These are phyloP conservation scores for Eutrema salsugineum DNA, from an alignment of 441 rosid genomes.

Conservation along the genomic window DNA sequence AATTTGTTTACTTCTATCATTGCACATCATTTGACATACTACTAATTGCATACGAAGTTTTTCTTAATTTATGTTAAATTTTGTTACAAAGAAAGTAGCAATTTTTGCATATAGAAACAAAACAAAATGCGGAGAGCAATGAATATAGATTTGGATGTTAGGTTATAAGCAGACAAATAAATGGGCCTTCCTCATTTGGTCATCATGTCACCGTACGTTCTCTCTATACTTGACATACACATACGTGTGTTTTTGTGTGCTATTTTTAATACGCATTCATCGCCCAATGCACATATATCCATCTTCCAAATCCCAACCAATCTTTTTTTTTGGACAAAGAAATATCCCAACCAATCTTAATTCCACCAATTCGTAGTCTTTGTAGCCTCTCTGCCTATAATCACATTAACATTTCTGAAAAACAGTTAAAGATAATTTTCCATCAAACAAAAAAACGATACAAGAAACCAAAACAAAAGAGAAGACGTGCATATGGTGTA, in stretches of 20 bases:
- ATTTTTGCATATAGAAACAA: background rate
- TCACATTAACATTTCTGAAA: background rate
- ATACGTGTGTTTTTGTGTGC: slow-evolving; percentile 12
- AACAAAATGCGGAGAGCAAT: slow-evolving; percentile 1
- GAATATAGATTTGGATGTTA: slow-evolving; percentile 21
- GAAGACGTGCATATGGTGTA: slow-evolving; percentile 10
- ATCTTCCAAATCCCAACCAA: slow-evolving; percentile 11
- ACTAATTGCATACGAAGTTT: background rate
- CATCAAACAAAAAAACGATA: background rate
- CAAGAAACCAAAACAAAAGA: background rate
- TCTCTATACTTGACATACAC: slow-evolving; percentile 16
- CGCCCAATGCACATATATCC: slow-evolving; percentile 5
- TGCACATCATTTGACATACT: background rate
- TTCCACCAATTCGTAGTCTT: too few species aligned
- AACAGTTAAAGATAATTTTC: background rate
- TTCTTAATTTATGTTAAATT: background rate
- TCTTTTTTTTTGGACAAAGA: too few species aligned
- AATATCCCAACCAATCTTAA: slow-evolving; percentile 4
- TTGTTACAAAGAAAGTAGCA: background rate
- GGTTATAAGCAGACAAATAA: slow-evolving; percentile 25
- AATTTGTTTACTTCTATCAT: background rate
- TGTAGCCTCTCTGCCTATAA: background rate
- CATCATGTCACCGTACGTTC: slow-evolving; percentile 28
- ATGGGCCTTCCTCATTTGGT: slow-evolving; percentile 27
- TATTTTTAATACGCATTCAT: background rate